Conservation (phyloP, 2,329 filamentous ascomycete genomes). For the Colletotrichum shisoi region DNA sequence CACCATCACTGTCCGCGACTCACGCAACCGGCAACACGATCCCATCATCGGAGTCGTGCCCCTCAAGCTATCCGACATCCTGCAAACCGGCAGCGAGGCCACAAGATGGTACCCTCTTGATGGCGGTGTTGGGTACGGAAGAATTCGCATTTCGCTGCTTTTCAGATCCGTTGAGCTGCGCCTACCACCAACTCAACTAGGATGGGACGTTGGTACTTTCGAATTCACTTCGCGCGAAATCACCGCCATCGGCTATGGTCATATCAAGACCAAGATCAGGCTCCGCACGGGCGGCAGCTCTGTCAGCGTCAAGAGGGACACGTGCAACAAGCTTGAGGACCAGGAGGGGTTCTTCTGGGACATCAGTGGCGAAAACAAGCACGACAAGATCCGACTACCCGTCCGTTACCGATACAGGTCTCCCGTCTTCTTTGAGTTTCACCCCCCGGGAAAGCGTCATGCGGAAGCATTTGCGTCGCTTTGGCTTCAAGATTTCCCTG, state of each 20-base stretch:
- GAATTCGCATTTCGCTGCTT: constrained; percentile 84
- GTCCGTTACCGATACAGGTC: constrained; percentile 91
- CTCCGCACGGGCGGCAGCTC: constrained; percentile 85
- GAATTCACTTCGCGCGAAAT: constrained; percentile 80
- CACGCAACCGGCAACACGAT: constrained; percentile 89
- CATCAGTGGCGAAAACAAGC: constrained; percentile 54
- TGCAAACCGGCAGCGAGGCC: constrained; percentile 84
- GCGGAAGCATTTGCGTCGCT: constrained; percentile 79
- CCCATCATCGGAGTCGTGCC: constrained; percentile 93
- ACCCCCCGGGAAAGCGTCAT: constrained; percentile 71
- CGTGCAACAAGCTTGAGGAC: constrained; percentile 67
- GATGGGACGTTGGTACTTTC: constrained; percentile 96
- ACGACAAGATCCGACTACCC: constrained; percentile 72
- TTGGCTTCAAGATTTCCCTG: constrained; percentile 86
- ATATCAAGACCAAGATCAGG: constrained; percentile 76
- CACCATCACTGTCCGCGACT: constrained; percentile 87
- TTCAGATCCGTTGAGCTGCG: constrained; percentile 89
- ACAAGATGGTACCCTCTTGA: constrained; percentile 97
- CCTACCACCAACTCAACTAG: constrained; percentile 83
- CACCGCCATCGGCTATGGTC: constrained; percentile 67
- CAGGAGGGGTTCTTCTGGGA: constrained; percentile 62
- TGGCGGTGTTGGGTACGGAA: constrained; percentile 90
- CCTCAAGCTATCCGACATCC: constrained; percentile 84
- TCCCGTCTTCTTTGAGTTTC: constrained; percentile 88
- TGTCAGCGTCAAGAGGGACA: constrained; percentile 70